Evolutionary conservation across 2,329 filamentous ascomycete genomes (phyloP).

Genomic region (Scorias spongiosa): DNA sequence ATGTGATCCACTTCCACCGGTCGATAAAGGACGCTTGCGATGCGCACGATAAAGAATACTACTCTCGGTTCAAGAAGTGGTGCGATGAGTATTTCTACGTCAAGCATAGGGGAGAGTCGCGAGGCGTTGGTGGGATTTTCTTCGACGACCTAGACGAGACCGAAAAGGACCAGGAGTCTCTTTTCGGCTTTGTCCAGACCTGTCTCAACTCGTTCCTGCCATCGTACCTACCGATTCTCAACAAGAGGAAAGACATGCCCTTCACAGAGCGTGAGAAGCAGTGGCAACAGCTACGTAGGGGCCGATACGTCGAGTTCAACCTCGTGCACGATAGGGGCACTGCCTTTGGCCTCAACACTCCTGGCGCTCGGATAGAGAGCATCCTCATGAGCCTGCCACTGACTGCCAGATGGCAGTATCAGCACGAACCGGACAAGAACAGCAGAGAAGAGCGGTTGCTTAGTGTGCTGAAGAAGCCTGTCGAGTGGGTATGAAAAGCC

Average conservation of each 20-base stretch:
- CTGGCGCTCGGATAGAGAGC: conserved; percentile 81
- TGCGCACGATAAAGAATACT: conserved; percentile 82
- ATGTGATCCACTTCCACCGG: conserved; percentile 91
- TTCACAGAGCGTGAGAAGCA: conserved; percentile 76
- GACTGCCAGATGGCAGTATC: conserved; percentile 90
- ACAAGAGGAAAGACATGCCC: conserved; percentile 79
- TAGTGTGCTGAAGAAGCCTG: conserved; percentile 49
- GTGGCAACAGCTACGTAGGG: conserved; percentile 89
- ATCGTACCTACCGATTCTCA: conserved; percentile 77
- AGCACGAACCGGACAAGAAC: conserved; percentile 68
- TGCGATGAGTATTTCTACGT: conserved; percentile 96
- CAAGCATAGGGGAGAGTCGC: conserved; percentile 73
- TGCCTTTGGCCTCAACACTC: conserved; percentile 83
- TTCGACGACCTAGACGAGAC: conserved; percentile 90
- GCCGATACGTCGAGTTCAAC: conserved; percentile 98
- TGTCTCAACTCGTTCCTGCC: conserved; percentile 78
- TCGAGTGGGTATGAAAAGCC: conserved; percentile 40
- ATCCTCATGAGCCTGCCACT: conserved; percentile 94
- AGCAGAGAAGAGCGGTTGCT: conserved; percentile 67
- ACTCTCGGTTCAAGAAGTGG: conserved; percentile 92
- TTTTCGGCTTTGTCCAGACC: conserved; percentile 79
- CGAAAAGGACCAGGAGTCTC: conserved; percentile 73
- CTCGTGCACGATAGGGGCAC: conserved; percentile 93
- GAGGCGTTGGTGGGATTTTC: conserved; percentile 92
- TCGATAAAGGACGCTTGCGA: conserved; percentile 89